Base-by-base conservation (phyloP, 2,329 filamentous ascomycete species). In the Apiospora koreana region DNA sequence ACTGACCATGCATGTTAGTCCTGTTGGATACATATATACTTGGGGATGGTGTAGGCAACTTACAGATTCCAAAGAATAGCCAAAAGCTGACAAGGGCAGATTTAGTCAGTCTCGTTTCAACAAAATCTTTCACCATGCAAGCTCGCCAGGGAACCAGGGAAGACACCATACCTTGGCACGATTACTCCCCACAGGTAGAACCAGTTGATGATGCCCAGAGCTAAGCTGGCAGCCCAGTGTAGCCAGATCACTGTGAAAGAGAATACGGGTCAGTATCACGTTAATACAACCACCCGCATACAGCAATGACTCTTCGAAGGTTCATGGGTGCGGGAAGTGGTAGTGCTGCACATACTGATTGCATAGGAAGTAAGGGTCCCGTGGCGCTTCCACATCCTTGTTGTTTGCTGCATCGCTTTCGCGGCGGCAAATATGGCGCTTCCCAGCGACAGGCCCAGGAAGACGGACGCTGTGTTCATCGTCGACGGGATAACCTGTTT, bases 231-330 rank as follows among this genome's bases (percentile, higher is more conserved):
- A 7, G 73, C 2, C 43, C 77, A 73, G 68, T 81, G 77, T 16
- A 74, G 42, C 79, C 80, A 81, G 45, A 81, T 76, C 79, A 80
- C 78, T 69, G 31, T 31, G 4, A 14, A n/a, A 10, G 2, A 42
- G 10, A 45, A 21, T 9, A 5, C 23, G 3, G 3, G 38, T 66
- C 23, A 66, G 65, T 7, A 25, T 21, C 10, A 43, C 2, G 35
- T 8, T n/a, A n/a, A n/a, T n/a, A 3, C 10, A 28, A 42, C 5
- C 41, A 45, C 21, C 35, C 35, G 43, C 6, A 45, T 45, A n/a
- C 3, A 45, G 43, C 43, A n/a, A n/a, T 46, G 21, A 14, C 43
- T n/a, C 43, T 46, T 76, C 77, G 81, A 31, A 72, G 74, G 7
- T 7, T 31, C 8, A 2, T 38, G 21, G 9, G 14, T 43, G 41